Conservation (phyloP, 768 basidiomycete genomes). For the Coprinellus micaceus region DNA sequence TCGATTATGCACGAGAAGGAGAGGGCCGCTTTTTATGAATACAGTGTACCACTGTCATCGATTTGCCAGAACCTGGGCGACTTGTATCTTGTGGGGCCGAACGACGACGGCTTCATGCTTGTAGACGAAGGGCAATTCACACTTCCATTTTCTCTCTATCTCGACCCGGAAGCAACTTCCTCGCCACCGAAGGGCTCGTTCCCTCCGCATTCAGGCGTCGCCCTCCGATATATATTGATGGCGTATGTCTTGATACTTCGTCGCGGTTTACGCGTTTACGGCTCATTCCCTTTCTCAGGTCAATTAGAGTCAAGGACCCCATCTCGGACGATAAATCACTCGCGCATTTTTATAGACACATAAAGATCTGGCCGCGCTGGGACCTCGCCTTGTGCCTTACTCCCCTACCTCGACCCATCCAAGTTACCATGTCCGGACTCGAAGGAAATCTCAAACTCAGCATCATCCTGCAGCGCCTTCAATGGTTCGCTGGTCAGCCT, state of each 20-base stretch:
- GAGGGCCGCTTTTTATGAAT: slow-evolving; percentile 83
- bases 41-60: slow-evolving; percentile 50
- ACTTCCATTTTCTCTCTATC: slow-evolving; percentile 68
- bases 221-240: slow-evolving; percentile 77
- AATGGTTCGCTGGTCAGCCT: slow-evolving; percentile 81
- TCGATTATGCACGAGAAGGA: slow-evolving; percentile 49
- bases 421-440: slow-evolving; percentile 49
- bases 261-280: neutral
- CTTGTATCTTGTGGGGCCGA: slow-evolving; percentile 42
- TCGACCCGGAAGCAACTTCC: slow-evolving; percentile 52
- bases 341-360: slow-evolving; percentile 85
- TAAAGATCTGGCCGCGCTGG: slow-evolving; percentile 76
- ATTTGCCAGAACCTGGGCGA: slow-evolving; percentile 43
- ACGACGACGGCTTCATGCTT: slow-evolving; percentile 59
- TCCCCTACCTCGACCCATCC: slow-evolving; percentile 55
- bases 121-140: slow-evolving; percentile 64
- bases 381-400: slow-evolving; percentile 59
- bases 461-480: slow-evolving; percentile 63
- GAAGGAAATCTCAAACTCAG: slow-evolving; percentile 61
- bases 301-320: slow-evolving; percentile 70
- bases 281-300: slow-evolving; percentile 36
- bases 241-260: slow-evolving; percentile 45
- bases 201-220: slow-evolving; percentile 51
- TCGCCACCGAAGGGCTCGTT: slow-evolving; percentile 59
- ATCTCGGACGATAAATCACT: slow-evolving; percentile 59